phyloP scores from a whole-genome alignment of 495 filamentous ascomycete genomes.

The Aspergillus mulundensis region DNA sequence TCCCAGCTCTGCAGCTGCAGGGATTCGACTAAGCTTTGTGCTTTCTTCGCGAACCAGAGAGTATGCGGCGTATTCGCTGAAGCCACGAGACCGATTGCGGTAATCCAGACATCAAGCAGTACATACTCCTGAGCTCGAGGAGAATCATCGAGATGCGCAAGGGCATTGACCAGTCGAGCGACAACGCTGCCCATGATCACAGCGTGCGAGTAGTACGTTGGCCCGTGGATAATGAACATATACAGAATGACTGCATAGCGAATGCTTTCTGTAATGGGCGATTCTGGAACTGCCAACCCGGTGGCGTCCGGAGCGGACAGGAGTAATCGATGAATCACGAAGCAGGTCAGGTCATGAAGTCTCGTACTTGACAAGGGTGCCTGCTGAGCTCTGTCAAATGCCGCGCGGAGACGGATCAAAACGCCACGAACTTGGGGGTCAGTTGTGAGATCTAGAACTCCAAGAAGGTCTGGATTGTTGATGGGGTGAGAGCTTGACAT shows the following conservation, averaged over 20 bases:
- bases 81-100: slow-evolving; percentile 37
- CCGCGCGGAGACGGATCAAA: slow-evolving; percentile 36
- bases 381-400: slow-evolving; percentile 28
- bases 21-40: background rate
- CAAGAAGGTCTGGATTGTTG: too few relatives aligned
- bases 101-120: slow-evolving; percentile 35
- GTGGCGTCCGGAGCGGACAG: slow-evolving; percentile 19
- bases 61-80: slow-evolving; percentile 27
- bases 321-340: slow-evolving; percentile 45
- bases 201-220: slow-evolving; percentile 49
- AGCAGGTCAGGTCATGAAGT: slow-evolving; percentile 49
- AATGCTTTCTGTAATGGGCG: slow-evolving; percentile 36
- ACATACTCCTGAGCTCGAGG: slow-evolving; percentile 3
- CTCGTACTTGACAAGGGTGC: slow-evolving; percentile 25
- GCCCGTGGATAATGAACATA: slow-evolving; percentile 49
- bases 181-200: slow-evolving; percentile 33
- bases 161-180: slow-evolving; percentile 22
- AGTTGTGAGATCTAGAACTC: background rate
- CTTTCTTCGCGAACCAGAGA: slow-evolving; percentile 27
- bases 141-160: slow-evolving; percentile 19
- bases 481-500: too few relatives aligned
- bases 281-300: background rate
- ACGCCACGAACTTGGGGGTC: slow-evolving; percentile 33
- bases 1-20: slow-evolving; percentile 12
- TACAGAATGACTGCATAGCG: slow-evolving; percentile 43